A percentile compares a stretch with the other conserved stretches of the same genome.
These are phyloP conservation scores for Sclerospora graminicola DNA, from an alignment of 352 stramenopile genomes.

Conservation along the genomic window DNA sequence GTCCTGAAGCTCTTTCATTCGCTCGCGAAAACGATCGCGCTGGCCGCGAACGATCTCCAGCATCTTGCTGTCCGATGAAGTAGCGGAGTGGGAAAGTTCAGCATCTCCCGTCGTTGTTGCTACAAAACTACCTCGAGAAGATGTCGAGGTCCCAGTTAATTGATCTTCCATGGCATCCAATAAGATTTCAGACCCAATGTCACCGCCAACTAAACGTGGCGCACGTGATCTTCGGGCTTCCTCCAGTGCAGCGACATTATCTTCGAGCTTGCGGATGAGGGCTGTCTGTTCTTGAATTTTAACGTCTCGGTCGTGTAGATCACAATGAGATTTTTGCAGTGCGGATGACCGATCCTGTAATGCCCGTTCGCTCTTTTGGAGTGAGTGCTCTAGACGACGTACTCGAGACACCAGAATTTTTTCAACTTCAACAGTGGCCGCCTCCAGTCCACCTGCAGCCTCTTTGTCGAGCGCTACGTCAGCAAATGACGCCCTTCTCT, in stretches of 20 bases:
- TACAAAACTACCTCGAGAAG: constrained; percentile 8
- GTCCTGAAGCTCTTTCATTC: constrained; percentile 69
- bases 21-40: constrained; percentile 71
- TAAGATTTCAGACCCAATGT: constrained; percentile 57
- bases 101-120: constrained; percentile 4
- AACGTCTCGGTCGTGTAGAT: constrained; percentile 21
- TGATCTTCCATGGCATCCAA: constrained; percentile 65
- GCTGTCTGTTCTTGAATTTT: constrained; percentile 42
- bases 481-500: constrained; percentile 11
- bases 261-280: constrained; percentile 51
- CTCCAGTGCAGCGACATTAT: constrained; percentile 53
- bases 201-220: constrained; percentile 14
- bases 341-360: constrained; percentile 25
- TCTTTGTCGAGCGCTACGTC: constrained; percentile 7
- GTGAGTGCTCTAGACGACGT: constrained; percentile 53
- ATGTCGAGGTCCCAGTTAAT: constrained; percentile 16
- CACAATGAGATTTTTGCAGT: constrained; percentile 23
- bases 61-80: constrained; percentile 62
- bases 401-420: constrained; percentile 56
- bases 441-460: constrained; percentile 15
- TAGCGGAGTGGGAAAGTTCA: constrained; percentile 3
- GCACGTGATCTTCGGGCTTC: constrained; percentile 19
- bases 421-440: constrained; percentile 36
- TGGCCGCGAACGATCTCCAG: constrained; percentile 76
- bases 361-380: constrained; percentile 52